These are phyloP conservation scores for Tetracladium marchalianum DNA, from an alignment of 495 filamentous ascomycete species.

Conservation along the genomic window DNA sequence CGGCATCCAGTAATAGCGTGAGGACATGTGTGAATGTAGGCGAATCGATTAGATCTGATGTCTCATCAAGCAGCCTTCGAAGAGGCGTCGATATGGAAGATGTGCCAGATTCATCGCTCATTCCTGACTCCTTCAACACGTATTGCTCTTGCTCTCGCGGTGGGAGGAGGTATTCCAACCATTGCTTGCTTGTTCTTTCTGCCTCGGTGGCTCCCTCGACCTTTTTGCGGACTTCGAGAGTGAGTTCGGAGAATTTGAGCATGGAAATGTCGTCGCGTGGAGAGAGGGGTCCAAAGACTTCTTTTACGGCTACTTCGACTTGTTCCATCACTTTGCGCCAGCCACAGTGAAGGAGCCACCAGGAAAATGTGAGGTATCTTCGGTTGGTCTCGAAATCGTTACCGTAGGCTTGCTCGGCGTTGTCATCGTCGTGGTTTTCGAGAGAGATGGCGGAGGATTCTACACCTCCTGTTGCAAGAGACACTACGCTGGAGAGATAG, in stretches of 20 bases:
- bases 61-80: conserved; percentile 88
- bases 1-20: conserved; percentile 75
- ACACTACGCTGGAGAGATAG: conserved; percentile 90
- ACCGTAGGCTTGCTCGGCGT: conserved; percentile 67
- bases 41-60: conserved; percentile 89
- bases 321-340: conserved; percentile 72
- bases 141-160: conserved; percentile 63
- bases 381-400: conserved; percentile 91
- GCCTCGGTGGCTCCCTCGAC: conserved; percentile 69
- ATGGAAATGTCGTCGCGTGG: conserved; percentile 82
- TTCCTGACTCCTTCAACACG: conserved; percentile 76
- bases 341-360: conserved; percentile 93
- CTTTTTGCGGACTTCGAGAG: conserved; percentile 64
- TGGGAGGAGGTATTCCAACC: conserved; percentile 81
- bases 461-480: conserved; percentile 57
- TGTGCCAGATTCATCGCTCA: conserved; percentile 42
- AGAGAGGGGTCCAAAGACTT: conserved; percentile 75
- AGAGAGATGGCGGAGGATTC: conserved; percentile 63
- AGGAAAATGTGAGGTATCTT: conserved; percentile 89
- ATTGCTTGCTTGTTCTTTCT: conserved; percentile 53
- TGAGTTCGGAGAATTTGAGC: conserved; percentile 66
- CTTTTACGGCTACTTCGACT: conserved; percentile 69
- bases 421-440: conserved; percentile 82
- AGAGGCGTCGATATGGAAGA: conserved; percentile 44
- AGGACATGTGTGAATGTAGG: conserved; percentile 78